phyloP scores from a whole-genome alignment of 148 eudicot genomes.

The Vaccinium corymbosum region DNA sequence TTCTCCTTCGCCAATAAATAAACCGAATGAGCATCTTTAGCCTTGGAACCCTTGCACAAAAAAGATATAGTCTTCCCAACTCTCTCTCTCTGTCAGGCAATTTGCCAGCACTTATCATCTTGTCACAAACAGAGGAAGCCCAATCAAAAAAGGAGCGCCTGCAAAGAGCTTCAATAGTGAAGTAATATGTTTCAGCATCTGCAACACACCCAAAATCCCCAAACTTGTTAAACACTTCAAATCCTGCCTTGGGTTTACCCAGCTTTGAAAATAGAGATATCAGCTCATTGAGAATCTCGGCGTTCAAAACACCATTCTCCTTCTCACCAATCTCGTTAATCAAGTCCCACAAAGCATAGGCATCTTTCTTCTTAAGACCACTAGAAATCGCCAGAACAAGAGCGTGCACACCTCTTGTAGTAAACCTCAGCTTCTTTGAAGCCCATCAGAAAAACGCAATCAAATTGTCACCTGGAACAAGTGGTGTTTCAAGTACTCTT shows the following conservation, averaged over 20 bases:
- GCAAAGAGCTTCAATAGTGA: conserved; percentile 63
- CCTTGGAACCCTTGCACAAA: conserved; percentile 55
- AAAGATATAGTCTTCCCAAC: conserved; percentile 56
- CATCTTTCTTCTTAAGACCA: conserved; percentile 33
- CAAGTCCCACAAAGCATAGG: conserved; percentile 76
- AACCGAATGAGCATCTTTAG: conserved; percentile 58
- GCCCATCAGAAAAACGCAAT: conserved; percentile 63
- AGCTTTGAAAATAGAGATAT: conserved; percentile 46
- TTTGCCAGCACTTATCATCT: conserved; percentile 52
- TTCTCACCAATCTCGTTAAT: conserved; percentile 55
- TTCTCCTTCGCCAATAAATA: conserved; percentile 60
- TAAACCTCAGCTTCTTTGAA: conserved; percentile 33
- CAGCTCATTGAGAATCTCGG: conserved; percentile 56
- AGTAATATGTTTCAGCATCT: conserved; percentile 61
- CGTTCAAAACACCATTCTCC: conserved; percentile 40
- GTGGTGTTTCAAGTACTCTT: conserved; percentile 53
- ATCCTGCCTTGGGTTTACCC: conserved; percentile 74
- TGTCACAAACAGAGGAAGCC: conserved; percentile 59
- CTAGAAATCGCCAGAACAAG: conserved; percentile 43
- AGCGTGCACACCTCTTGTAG: conserved; percentile 26
- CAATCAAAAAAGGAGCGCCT: conserved; percentile 54
- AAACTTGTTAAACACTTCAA: conserved; percentile 69
- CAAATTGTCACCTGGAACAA: conserved; percentile 50
- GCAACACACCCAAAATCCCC: conserved; percentile 59
- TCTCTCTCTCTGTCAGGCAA: conserved; percentile 55